Percentiles rank a stretch among this genome's conserved stretches.
Evolutionary conservation across 2,329 filamentous ascomycete genomes (phyloP).

Genomic region (Sporothrix luriei): DNA sequence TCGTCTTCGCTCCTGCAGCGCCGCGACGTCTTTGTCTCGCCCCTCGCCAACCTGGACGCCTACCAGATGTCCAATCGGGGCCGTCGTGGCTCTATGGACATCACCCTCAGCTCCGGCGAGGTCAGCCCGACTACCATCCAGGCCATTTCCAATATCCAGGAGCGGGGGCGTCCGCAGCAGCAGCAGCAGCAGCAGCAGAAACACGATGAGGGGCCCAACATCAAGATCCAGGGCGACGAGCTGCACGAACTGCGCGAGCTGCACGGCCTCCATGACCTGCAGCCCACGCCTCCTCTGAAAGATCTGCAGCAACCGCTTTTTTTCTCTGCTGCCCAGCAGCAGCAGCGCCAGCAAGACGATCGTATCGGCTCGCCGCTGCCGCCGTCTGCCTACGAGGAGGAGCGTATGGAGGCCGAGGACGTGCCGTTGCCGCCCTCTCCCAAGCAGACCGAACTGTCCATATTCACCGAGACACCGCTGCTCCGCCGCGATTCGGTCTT

Average conservation of each 20-base stretch:
- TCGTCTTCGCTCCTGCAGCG: slow-evolving; percentile 36
- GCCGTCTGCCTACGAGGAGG: neutral
- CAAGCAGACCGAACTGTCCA: neutral
- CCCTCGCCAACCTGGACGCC: slow-evolving; percentile 29
- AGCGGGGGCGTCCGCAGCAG: neutral
- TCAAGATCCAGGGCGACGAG: slow-evolving; percentile 33
- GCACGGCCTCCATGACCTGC: slow-evolving; percentile 26
- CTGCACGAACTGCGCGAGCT: slow-evolving; percentile 30
- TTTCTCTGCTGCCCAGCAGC: neutral
- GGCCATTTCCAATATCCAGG: slow-evolving; percentile 14
- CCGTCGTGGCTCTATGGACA: slow-evolving; percentile 15
- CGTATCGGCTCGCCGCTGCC: neutral
- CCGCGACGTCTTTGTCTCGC: slow-evolving; percentile 34
- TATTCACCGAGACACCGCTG: slow-evolving; percentile 17
- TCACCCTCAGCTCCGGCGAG: slow-evolving; percentile 32
- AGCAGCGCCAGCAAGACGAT: neutral
- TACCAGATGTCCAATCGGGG: slow-evolving; percentile 26
- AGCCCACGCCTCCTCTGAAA: slow-evolving; percentile 10
- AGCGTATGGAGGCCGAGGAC: neutral
- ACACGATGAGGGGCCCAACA: slow-evolving; percentile 24
- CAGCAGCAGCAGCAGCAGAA: neutral
- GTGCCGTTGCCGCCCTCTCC: neutral
- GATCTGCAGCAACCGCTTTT: slow-evolving; percentile 28
- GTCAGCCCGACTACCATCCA: slow-evolving; percentile 32
- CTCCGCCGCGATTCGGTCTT: slow-evolving; percentile 14